A percentile compares a stretch with the other conserved stretches of the same genome.
Conservation (phyloP, 2,329 filamentous ascomycete genomes). For the Aureobasidium sp. region DNA sequence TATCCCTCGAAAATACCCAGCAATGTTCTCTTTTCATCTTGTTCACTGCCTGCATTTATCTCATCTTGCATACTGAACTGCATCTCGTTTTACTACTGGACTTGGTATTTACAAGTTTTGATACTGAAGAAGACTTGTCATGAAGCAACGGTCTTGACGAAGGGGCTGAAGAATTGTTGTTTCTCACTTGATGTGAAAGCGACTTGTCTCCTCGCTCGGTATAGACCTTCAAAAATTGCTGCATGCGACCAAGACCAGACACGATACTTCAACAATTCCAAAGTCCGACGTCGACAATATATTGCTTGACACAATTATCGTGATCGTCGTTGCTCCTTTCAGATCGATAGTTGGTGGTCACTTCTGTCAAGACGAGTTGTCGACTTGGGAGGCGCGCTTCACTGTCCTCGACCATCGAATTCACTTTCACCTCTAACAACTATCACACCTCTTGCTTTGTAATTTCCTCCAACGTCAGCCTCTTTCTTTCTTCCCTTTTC, state of each 20-base stretch:
- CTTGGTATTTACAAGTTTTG: not conserved
- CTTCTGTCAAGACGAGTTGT: not conserved
- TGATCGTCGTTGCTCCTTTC: not conserved
- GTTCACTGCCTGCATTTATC: not conserved
- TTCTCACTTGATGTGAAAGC: not conserved
- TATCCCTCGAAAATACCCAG: constrained; percentile 9
- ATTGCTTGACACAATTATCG: not conserved
- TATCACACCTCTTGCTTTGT: not conserved
- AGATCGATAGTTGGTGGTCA: not conserved
- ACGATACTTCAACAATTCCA: not conserved
- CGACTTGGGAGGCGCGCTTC: not conserved
- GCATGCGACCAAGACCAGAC: not conserved
- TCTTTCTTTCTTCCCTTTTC: not conserved
- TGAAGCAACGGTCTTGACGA: not conserved
- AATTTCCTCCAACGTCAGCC: no score
- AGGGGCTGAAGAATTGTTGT: no score
- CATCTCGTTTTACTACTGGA: not conserved
- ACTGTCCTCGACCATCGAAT: not conserved
- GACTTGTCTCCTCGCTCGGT: not conserved
- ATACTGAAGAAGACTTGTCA: not conserved
- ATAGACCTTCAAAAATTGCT: not conserved
- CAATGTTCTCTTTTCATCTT: not conserved
- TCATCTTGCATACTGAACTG: not conserved
- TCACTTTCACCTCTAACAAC: not conserved
- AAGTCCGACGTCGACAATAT: not conserved